Evolutionary conservation across 2,329 filamentous ascomycete genomes (phyloP), one percentile per base, ranked within the genome.

Genomic region (Microascus cirrosus): DNA sequence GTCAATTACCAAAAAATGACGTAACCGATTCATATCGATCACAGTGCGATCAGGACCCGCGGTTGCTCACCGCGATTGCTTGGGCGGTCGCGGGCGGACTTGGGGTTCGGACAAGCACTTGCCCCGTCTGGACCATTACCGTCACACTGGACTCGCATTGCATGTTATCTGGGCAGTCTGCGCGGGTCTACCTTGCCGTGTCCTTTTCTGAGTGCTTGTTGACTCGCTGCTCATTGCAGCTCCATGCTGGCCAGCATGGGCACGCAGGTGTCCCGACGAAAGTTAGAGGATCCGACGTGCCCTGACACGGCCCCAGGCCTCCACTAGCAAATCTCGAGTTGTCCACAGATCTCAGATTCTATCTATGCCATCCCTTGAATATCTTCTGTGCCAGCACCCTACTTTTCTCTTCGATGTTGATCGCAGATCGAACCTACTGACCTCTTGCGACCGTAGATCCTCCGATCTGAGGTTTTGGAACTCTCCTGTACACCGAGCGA

Each of bases 1-100:
- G 24, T 22, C 48, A 42, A 57, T 57, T 35, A 57, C 55, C 20
- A 20, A 53, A 39, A 53, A 39, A 52, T 57, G 55, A 57, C 55
- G 55, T 57, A 52, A 57, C 48, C 34, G 28, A n/a, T 39, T 57
- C 50, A 57, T 52, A 52, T 57, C 45, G 28, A 20, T 24, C 55
- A 57, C 55, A 57, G 55, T 57, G 55, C 45, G 55, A 48, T 52
- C 45, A 50, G 20, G 45, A 24, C 45, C 2, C 22, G n/a, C 20
- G 8, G 11, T 22, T 13, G 15, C 39, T 45, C 15, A n/a, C 15
- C 13, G 15, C 39, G n/a, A 45, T 15, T 45, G 15, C 15, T n/a
- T 15, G 39, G n/a, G 15, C n/a, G 5, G 39, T 15, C 13, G 36
- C 36, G 39, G 28, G 28, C 28, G 28, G 4, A 13, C 39, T n/a